These are phyloP conservation scores for Neurospora sp. DNA, from an alignment of 495 filamentous ascomycete genomes.

Conservation along the genomic window DNA sequence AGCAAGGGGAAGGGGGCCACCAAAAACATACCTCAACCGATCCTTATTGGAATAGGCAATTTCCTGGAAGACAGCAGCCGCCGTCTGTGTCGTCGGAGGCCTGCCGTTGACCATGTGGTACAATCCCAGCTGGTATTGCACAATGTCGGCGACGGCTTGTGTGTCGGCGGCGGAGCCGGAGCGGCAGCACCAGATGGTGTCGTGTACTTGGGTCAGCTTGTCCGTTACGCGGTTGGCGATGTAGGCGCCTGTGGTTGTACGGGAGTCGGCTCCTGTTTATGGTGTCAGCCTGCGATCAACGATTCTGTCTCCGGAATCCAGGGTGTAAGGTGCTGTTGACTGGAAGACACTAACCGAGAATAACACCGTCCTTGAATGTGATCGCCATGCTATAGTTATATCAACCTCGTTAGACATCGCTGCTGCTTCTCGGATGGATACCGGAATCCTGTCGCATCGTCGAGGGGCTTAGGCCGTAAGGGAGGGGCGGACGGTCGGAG, in stretches of 20 bases:
- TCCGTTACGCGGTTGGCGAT: conserved; percentile 99
- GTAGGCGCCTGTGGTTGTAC: conserved; percentile 97
- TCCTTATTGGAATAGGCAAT: conserved; percentile 98
- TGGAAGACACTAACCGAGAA: conserved; percentile 52
- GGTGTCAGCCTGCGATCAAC: not conserved
- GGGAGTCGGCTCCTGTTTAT: conserved; percentile 69
- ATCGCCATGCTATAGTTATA: conserved; percentile 61
- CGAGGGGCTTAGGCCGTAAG: not conserved
- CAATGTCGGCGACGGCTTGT: conserved; percentile 95
- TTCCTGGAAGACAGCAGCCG: conserved; percentile 92
- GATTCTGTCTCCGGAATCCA: not conserved
- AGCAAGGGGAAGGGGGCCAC: not conserved
- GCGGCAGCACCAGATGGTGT: conserved; percentile 98
- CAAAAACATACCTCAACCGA: conserved; percentile 52
- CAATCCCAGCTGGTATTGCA: conserved; percentile 89
- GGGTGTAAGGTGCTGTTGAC: not conserved
- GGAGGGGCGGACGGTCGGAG: conserved; percentile 3
- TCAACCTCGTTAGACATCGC: conserved; percentile 10
- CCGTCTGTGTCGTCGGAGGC: conserved; percentile 84
- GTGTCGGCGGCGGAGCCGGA: conserved; percentile 97
- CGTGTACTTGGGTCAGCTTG: conserved; percentile 96
- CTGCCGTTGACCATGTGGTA: conserved; percentile 82
- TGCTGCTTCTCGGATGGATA: not conserved
- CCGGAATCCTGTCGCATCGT: not conserved
- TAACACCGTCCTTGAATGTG: conserved; percentile 95